Conservation (phyloP, 2,329 filamentous ascomycete genomes). For the Aureobasidium sp. region DNA sequence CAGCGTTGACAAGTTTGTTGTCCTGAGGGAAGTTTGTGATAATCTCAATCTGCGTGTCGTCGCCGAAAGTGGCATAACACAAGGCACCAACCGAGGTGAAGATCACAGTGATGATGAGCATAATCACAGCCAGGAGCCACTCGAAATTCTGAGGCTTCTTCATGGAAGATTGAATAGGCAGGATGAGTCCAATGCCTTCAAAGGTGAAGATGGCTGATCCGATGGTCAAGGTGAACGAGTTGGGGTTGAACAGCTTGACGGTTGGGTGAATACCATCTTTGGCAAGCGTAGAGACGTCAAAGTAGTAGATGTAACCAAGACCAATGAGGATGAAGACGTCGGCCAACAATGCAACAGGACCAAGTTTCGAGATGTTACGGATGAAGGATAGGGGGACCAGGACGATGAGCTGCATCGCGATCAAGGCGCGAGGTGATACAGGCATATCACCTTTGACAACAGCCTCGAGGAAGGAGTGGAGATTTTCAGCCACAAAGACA, state of each 20-base stretch:
- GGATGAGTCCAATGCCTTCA: constrained; percentile 68
- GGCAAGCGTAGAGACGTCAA: constrained; percentile 54
- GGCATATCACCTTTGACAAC: constrained; percentile 43
- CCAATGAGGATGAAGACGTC: constrained; percentile 67
- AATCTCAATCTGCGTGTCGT: constrained; percentile 62
- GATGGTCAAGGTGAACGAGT: constrained; percentile 61
- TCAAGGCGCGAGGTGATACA: constrained; percentile 52
- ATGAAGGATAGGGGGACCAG: constrained; percentile 63
- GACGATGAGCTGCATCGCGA: constrained; percentile 57
- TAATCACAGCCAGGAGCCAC: constrained; percentile 58
- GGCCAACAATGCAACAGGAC: constrained; percentile 60
- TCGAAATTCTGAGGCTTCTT: constrained; percentile 61
- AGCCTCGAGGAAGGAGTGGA: constrained; percentile 59
- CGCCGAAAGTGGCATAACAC: constrained; percentile 67
- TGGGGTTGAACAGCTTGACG: constrained; percentile 63
- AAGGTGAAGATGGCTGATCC: constrained; percentile 72
- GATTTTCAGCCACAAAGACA: constrained; percentile 70
- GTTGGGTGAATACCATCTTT: constrained; percentile 50
- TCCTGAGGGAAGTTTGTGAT: constrained; percentile 69
- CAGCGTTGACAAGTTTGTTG: constrained; percentile 64
- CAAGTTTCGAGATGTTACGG: constrained; percentile 68
- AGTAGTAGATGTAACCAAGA: constrained; percentile 66
- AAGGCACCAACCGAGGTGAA: constrained; percentile 67
- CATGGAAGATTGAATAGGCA: constrained; percentile 72
- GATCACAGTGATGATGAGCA: constrained; percentile 65